Evolutionary conservation across 495 filamentous ascomycete genomes (phyloP), one percentile per base, ranked within the genome.

Genomic region (Lophiotrema nucula): DNA sequence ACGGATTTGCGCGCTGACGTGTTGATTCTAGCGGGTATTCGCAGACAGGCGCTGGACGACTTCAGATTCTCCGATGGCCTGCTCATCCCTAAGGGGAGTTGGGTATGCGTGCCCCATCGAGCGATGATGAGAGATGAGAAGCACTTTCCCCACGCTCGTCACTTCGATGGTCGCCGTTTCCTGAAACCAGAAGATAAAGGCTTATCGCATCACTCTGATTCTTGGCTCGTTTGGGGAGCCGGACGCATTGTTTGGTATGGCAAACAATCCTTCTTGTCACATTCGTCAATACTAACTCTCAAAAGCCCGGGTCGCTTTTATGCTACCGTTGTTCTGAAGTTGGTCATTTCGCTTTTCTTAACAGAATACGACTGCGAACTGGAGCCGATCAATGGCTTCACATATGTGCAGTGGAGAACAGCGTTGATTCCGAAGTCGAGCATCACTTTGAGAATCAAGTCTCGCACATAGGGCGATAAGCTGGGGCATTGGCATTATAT

Each of bases 81-180:
- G 15, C 28, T 2, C 1, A 37, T 58, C 4, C 22, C 22, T 23
- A 19, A 12, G 1, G 46, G 46, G 13, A 23, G 24, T 19, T 51
- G 55, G 55, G 26, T 51, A 16, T 58, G 55, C 46, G 35, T 58
- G 1, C 55, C 47, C 6, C 24, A 27, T n/a, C 45, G 46, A 18
- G 33, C 16, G 8, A 51, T 51, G 22, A 28, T 51, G 37, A 3
- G 47, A 4, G 53, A 57, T 27, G 26, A 57, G 1, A 3, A 12
- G 12, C 4, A 39, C 23, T 57, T 48, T 25, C 13, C 18, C 1
- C 22, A 48, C 23, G 46, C 43, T 3, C 11, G 15, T 1, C 10
- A 10, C 10, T 57, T 57, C 28, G 33, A 57, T 16, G 46, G 47
- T 1, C 28, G 3, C 3, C 37, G 48, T 1, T 57, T 57, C 27